Evolutionary conservation across 2,329 filamentous ascomycete species (phyloP).

Genomic region (Aspergillus tamarii): DNA sequence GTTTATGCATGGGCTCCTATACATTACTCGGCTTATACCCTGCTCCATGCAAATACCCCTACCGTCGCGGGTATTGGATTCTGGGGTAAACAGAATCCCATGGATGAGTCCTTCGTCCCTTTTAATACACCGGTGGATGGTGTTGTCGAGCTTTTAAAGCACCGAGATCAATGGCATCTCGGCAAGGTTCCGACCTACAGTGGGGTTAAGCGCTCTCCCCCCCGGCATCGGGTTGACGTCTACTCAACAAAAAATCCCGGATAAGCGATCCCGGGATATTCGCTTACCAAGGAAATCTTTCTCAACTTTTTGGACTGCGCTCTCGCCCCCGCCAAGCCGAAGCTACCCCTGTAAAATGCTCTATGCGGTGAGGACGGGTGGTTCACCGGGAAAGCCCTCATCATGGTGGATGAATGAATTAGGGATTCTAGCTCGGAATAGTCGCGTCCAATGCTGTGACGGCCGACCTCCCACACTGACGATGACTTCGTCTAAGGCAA

Average conservation of each 20-base stretch:
- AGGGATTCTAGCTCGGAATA: background rate
- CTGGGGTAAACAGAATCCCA: background rate
- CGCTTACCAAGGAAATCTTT: background rate
- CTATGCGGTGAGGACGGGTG: background rate
- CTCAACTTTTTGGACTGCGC: background rate
- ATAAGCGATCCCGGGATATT: background rate
- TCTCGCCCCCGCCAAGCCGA: background rate
- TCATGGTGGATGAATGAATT: background rate
- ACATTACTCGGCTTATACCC: background rate
- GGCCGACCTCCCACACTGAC: background rate
- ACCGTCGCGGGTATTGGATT: background rate
- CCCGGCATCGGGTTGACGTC: background rate
- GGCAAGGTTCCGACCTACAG: background rate
- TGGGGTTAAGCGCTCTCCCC: background rate
- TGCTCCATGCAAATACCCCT: background rate
- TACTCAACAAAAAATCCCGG: background rate
- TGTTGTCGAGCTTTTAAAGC: background rate
- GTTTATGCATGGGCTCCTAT: background rate
- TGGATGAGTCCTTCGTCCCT: background rate
- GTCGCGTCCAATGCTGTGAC: background rate
- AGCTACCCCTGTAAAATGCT: background rate
- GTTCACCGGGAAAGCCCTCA: conserved; percentile 2
- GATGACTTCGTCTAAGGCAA: background rate
- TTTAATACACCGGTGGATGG: background rate
- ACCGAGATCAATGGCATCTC: background rate